phyloP scores from a whole-genome alignment of 2,329 filamentous ascomycete species.

The Ambrosiella xylebori region DNA sequence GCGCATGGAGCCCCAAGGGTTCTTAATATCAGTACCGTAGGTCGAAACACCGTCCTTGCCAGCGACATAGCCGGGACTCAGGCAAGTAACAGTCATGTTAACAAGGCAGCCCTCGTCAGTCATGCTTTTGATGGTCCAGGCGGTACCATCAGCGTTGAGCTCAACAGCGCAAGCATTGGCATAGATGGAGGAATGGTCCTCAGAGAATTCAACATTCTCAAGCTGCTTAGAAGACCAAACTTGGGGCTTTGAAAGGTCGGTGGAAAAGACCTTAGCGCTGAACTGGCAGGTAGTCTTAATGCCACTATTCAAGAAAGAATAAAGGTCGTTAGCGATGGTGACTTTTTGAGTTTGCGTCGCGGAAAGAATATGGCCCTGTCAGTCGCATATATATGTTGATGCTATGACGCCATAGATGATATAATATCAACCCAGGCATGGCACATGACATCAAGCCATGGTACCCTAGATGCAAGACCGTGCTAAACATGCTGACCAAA shows the following conservation, averaged over 20 bases:
- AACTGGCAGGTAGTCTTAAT: slow-evolving; percentile 84
- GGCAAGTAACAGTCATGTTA: slow-evolving; percentile 64
- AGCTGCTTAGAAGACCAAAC: slow-evolving; percentile 75
- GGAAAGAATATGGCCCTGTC: background rate
- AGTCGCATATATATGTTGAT: background rate
- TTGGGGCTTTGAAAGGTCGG: slow-evolving; percentile 51
- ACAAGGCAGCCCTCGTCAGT: slow-evolving; percentile 66
- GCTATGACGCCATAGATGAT: slow-evolving; percentile 1
- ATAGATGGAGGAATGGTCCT: slow-evolving; percentile 67
- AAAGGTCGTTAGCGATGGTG: background rate
- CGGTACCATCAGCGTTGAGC: slow-evolving; percentile 65
- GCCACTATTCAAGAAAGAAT: slow-evolving; percentile 37
- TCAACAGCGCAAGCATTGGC: slow-evolving; percentile 74
- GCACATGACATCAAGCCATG: background rate
- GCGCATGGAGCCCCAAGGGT: slow-evolving; percentile 85
- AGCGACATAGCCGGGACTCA: slow-evolving; percentile 64
- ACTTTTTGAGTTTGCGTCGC: background rate
- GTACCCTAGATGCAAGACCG: background rate
- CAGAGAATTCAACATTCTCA: slow-evolving; percentile 64
- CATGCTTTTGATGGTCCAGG: slow-evolving; percentile 80
- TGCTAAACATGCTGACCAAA: background rate
- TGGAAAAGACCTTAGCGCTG: slow-evolving; percentile 81
- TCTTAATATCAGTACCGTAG: slow-evolving; percentile 68
- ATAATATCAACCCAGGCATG: background rate
- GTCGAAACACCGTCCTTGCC: slow-evolving; percentile 71